Conservation (phyloP, 768 basidiomycete genomes). For the Termitomyces sp. region DNA sequence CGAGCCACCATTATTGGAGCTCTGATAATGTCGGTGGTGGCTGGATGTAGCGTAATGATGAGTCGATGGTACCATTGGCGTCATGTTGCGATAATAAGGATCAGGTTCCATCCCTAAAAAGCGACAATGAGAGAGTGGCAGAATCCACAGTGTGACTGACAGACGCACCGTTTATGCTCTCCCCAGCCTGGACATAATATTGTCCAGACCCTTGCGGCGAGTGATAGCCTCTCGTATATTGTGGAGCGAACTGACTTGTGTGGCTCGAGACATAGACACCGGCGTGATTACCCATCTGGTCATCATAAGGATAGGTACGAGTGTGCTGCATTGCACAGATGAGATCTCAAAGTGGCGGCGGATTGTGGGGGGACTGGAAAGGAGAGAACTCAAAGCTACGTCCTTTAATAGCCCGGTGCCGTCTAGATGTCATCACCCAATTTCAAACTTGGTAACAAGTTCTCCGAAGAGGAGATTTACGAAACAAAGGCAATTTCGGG, state of each 20-base stretch:
- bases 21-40: constrained; percentile 19
- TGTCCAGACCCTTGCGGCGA: constrained; percentile 25
- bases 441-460: constrained; percentile 33
- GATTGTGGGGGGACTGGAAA: constrained; percentile 19
- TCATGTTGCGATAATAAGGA: constrained; percentile 32
- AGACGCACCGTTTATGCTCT: constrained; percentile 13
- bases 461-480: constrained; percentile 32
- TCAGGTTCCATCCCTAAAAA: constrained; percentile 8
- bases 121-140: background rate
- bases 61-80: constrained; percentile 24
- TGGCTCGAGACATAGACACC: constrained; percentile 18
- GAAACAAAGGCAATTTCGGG: constrained; percentile 28
- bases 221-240: constrained; percentile 21
- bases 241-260: constrained; percentile 22
- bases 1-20: constrained; percentile 14
- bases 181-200: constrained; percentile 27
- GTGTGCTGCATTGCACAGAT: constrained; percentile 32
- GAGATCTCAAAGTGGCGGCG: constrained; percentile 19
- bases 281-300: constrained; percentile 25
- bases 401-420: constrained; percentile 42
- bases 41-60: constrained; percentile 23
- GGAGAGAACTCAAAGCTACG: constrained; percentile 18
- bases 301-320: constrained; percentile 38
- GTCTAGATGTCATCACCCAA: constrained; percentile 29
- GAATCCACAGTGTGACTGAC: background rate